Percentiles rank a stretch among this genome's conserved stretches.
Conservation (phyloP, 257 asterid genomes). For the Plantago ovata region DNA sequence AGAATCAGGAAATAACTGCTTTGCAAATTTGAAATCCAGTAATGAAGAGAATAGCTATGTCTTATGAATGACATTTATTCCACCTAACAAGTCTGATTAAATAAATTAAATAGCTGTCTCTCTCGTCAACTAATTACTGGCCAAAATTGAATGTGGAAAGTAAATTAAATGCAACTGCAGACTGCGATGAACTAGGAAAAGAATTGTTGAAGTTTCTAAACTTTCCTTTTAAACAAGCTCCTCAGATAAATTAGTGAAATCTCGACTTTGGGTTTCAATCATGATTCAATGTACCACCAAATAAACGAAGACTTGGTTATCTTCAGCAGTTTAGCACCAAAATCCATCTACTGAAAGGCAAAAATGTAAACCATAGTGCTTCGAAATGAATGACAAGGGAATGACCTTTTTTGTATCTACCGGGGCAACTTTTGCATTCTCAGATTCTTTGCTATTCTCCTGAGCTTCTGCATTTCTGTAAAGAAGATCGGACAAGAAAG, state of each 20-base stretch:
- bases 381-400: neutral
- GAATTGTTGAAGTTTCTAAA: too few species aligned
- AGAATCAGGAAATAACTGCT: conserved; percentile 6
- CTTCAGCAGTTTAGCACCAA: too few species aligned
- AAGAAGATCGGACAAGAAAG: conserved; percentile 15
- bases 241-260: too few species aligned
- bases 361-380: too few species aligned
- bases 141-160: neutral
- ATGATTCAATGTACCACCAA: too few species aligned
- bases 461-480: conserved; percentile 43
- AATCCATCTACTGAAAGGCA: too few species aligned
- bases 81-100: conserved; percentile 3
- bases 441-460: conserved; percentile 34
- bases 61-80: conserved; percentile 5
- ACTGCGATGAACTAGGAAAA: neutral
- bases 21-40: conserved; percentile 8
- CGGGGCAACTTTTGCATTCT: conserved; percentile 30
- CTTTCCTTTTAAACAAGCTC: too few species aligned
- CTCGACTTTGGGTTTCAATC: too few species aligned
- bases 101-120: neutral
- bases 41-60: too few species aligned
- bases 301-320: too few species aligned
- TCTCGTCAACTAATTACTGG: too few species aligned
- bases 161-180: neutral
- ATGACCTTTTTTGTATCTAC: conserved; percentile 52